Evolutionary conservation across 106 monocot species (phyloP), one percentile per base, ranked within the genome.

Genomic region (Posidonia australis): DNA sequence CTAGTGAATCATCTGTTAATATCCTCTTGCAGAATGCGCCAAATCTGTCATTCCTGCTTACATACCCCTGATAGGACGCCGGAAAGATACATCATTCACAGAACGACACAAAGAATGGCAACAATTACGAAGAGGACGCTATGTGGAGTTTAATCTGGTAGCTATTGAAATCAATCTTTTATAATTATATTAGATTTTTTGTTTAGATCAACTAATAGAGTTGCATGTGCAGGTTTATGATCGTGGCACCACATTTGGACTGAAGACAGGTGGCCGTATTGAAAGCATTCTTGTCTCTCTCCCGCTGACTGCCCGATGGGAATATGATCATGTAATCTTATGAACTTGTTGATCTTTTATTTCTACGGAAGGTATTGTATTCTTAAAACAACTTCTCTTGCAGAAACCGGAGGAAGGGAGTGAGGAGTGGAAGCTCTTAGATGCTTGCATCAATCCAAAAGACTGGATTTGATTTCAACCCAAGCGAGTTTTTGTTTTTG

Each of bases 211-310:
- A 17, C 57, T 58, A 29, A 58, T 45, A 46, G 13, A 49, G 57
- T 4, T 26, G 19, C 51, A 60, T 10, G 14, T 64, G 51, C 79
- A 99, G 98, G 98, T 99, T 20, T 99, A 99, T 67, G 98, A 99
- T 76, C 82, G 98, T 21, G 98, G 98, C 21, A 99, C 98, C 3
- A 99, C 98, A 65, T 99, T 99, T 72, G 98, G 98, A 62, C 71
- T 99, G 27, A 99, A 99, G 77, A 99, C 91, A 5, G 98, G 98
- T 9, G 98, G 98, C 6, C 76, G 98, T 41, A 99, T 99, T 26
- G 98, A 99, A 75, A 99, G 98, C 46, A 99, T 99, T 60, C 98
- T 99, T 17, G 98, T 99, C 46, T 99, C 98, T 21, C 87, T 99
- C 47, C 98, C 98, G 46, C 52, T 99, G 25, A 91, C 98, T 22